Percentiles rank a stretch among this genome's conserved stretches.
Conservation (phyloP, 2,329 filamentous ascomycete species). For the Fulvia fulva region DNA sequence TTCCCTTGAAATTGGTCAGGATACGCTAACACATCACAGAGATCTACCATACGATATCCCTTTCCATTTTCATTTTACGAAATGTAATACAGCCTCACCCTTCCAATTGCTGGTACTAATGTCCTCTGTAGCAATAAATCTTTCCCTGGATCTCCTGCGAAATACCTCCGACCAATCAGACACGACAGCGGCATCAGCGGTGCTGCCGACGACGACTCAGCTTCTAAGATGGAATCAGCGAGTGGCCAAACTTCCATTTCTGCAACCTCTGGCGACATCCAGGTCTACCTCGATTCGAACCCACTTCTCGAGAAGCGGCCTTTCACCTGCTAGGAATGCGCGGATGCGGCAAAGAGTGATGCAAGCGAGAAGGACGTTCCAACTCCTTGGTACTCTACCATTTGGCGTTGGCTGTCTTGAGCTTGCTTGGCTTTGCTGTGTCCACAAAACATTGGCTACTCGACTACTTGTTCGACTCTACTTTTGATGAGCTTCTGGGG, state of each 20-base stretch:
- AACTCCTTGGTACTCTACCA: not conserved
- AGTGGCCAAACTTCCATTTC: not conserved
- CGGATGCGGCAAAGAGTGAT: slow-evolving; percentile 14
- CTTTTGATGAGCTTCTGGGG: not conserved
- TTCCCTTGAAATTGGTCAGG: too few relatives aligned
- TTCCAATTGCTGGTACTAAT: slow-evolving; percentile 17
- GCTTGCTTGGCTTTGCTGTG: not conserved
- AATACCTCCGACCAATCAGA: slow-evolving; percentile 4
- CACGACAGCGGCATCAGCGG: not conserved
- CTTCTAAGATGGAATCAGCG: not conserved
- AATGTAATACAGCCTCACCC: slow-evolving; percentile 13
- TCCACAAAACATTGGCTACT: not conserved
- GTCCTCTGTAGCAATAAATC: slow-evolving; percentile 14
- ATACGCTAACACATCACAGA: too few relatives aligned
- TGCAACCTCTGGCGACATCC: slow-evolving; percentile 15
- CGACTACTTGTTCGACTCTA: not conserved
- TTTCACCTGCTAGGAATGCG: slow-evolving; percentile 19
- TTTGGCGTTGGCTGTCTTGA: not conserved
- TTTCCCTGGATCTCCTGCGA: slow-evolving; percentile 11
- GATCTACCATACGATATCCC: slow-evolving; percentile 10
- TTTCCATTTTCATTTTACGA: slow-evolving; percentile 11
- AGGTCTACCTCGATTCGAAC: slow-evolving; percentile 13
- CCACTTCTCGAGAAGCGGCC: not conserved
- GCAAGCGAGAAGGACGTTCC: not conserved
- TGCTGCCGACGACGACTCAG: not conserved